These are phyloP conservation scores for Striga hermonthica DNA, from an alignment of 305 asterid genomes.

Conservation along the genomic window DNA sequence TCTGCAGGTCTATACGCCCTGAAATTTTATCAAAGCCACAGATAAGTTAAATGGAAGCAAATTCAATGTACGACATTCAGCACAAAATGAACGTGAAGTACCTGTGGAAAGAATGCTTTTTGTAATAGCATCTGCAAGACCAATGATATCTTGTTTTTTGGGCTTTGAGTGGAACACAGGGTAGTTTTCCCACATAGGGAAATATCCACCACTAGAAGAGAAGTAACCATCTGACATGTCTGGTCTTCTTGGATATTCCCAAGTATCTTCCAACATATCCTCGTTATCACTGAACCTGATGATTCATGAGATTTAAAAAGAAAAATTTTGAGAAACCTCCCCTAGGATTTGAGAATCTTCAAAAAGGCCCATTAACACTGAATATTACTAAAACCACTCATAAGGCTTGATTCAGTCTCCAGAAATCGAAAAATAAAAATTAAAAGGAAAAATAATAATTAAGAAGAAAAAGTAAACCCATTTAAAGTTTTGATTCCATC, in stretches of 20 bases:
- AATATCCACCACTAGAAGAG: constrained; percentile 52
- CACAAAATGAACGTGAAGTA: constrained; percentile 31
- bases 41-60: constrained; percentile 31
- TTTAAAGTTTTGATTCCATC: neutral
- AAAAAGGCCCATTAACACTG: neutral
- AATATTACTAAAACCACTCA: neutral
- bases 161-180: constrained; percentile 66
- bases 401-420: neutral
- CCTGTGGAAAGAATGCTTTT: constrained; percentile 93
- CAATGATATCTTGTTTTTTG: constrained; percentile 73
- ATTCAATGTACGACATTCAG: constrained; percentile 26
- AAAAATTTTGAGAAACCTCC: neutral
- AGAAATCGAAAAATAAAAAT: no score
- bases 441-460: no score
- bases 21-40: constrained; percentile 24
- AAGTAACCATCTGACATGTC: constrained; percentile 60
- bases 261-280: constrained; percentile 94
- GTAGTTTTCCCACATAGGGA: constrained; percentile 88
- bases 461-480: neutral
- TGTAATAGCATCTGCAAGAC: constrained; percentile 94
- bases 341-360: neutral
- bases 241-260: constrained; percentile 60
- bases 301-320: constrained; percentile 17
- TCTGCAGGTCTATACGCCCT: constrained; percentile 93
- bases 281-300: constrained; percentile 91